Conservation (phyloP, 805 yeast genomes). For the Candida xyloterini region DNA sequence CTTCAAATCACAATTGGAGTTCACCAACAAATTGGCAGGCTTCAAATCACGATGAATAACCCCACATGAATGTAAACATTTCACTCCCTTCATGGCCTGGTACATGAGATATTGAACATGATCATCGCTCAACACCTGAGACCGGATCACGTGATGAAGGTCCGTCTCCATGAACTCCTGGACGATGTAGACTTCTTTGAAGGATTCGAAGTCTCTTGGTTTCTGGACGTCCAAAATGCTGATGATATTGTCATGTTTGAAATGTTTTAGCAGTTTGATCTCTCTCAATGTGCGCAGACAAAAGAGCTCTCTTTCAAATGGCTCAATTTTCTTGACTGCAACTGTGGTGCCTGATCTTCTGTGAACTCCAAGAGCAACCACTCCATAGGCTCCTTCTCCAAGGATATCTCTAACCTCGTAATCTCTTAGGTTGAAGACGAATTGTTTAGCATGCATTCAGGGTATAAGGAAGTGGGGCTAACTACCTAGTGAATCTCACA, state of each 20-base stretch:
- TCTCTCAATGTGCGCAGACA: constrained; percentile 72
- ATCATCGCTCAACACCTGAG: constrained; percentile 57
- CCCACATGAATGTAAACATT: constrained; percentile 66
- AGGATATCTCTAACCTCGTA: constrained; percentile 58
- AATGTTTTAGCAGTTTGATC: constrained; percentile 59
- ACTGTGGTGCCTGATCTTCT: constrained; percentile 56
- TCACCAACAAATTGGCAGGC: constrained; percentile 67
- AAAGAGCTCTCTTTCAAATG: constrained; percentile 62
- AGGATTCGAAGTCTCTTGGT: constrained; percentile 54
- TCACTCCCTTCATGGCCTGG: constrained; percentile 67
- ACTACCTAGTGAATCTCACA: neutral
- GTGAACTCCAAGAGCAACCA: constrained; percentile 69
- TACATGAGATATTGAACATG: constrained; percentile 70
- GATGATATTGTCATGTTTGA: constrained; percentile 73
- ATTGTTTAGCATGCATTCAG: constrained; percentile 36
- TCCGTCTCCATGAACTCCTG: constrained; percentile 81
- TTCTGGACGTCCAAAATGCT: constrained; percentile 63
- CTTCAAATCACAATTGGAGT: constrained; percentile 69
- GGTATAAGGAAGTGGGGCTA: neutral
- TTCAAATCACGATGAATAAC: constrained; percentile 77
- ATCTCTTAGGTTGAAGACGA: constrained; percentile 60
- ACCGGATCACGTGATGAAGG: constrained; percentile 57
- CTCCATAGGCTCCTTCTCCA: constrained; percentile 84
- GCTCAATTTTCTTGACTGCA: constrained; percentile 75
- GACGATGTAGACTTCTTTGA: constrained; percentile 69